Base-by-base conservation (phyloP, 2,329 filamentous ascomycete species). In the Paracamarosporium sp. region DNA sequence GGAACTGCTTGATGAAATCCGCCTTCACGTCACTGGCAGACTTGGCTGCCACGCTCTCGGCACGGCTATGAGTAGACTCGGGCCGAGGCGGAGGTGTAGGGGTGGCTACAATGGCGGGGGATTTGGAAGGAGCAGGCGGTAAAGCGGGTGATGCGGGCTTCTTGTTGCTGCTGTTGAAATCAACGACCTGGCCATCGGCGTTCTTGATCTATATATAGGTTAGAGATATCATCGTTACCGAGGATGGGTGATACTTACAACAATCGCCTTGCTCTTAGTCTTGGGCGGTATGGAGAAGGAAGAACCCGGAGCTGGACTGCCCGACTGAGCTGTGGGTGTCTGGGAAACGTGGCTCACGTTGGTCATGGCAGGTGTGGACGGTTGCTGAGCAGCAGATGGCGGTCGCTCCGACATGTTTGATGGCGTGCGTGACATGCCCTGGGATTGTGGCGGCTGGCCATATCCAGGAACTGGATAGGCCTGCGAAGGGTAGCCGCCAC, bases 121-220 rank as follows among this genome's bases (percentile, higher is more conserved):
- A 84, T 56, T 85, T 83, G 27, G 83, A 82, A 55, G 83, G 84
- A 20, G 83, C 61, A 7, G 71, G 80, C 17, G 67, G 64, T 12
- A 83, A 69, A 24, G 71, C 81, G 20, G 76, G 75, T 8, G 85
- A 75, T 11, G 75, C 69, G 12, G 74, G 58, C 50, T 73, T 73
- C 57, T 76, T 78, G 60, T 76, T 78, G 60, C 51, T 43, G 55
- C 79, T 80, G 41, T 86, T 73, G 81, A 91, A 80, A 83, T 85
- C 82, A 66, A 97, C 81, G 28, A 88, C 86, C 72, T 95, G 92
- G 61, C 92, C 93, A 55, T 89, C 85, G 28, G 89, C 85, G 70
- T 91, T 90, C 81, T 91, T 95, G 81, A 97, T 96, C 55, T 56
- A 20, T 5, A 22, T 33, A 9, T 12, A 15, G 4, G 30, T 53